Base-by-base conservation (phyloP, 2,329 filamentous ascomycete genomes). In the Colletotrichum sp. region DNA sequence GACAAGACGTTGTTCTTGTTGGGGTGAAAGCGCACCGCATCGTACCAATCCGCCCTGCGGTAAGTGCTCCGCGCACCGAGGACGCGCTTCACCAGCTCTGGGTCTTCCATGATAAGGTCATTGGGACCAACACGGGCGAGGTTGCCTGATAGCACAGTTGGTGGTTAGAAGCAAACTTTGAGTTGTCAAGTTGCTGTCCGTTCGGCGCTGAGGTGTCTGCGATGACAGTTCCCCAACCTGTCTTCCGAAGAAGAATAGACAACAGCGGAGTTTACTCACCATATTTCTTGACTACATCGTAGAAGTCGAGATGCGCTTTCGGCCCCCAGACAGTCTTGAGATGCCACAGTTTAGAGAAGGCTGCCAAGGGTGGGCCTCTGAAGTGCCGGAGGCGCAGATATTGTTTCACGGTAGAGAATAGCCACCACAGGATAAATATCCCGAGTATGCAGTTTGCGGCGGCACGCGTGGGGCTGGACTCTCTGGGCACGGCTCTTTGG, bases 1-100 rank as follows among this genome's bases (percentile, higher is more conserved):
- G 87, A 89, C 30, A 91, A 85, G 10, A 92, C 84, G 75, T 89
- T 90, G 75, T 90, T 87, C 30, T 86, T 83, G 12, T 87, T 84
- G 0, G 89, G 87, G 72, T 92, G 87, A 73, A 93, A 84, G 18
- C 87, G 85, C 70, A 88, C 84, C 7, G 84, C 86, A 71, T 85
- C 82, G 78, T 90, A 90, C 83, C 88, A 90, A 3, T 77, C 77
- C 0, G 82, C 82, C 3, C 85, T 83, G 1, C 77, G 79, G 71
- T 87, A 87, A 9, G 75, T 69, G 38, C 82, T 84, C 14, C 85
- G 82, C 6, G 83, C 84, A 2, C 79, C 81, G 16, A 81, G 82
- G 78, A 87, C 84, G 28, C 77, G 81, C n/a, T 83, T 82, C 10
- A 87, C 28, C 24, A 75, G 58, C 13, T 38, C 72, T n/a, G 73